Base-by-base conservation (phyloP, 2,329 filamentous ascomycete species). In the Fusarium sororula region DNA sequence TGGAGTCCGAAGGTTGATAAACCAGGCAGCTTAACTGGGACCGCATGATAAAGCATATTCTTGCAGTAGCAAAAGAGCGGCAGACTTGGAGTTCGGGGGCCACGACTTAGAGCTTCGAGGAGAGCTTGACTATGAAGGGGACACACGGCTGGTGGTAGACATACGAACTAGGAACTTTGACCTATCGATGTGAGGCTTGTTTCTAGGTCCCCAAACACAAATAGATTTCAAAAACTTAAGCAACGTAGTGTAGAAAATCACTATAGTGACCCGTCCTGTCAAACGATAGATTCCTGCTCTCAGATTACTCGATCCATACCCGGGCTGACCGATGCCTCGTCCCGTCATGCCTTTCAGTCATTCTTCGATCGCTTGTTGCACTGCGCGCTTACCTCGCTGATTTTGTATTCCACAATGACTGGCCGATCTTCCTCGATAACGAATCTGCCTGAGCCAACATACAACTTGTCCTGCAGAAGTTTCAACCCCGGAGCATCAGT, bases 381-480 rank as follows among this genome's bases (percentile, higher is more conserved):
- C 22, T 69, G 68, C 12, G 79, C 77, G 18, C 73, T 78, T 22
- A 85, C 82, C 65, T 84, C 80, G 62, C 83, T 85, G 70, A 85
- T 83, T 71, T 84, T 84, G 73, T 84, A 85, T 75, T 85, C 83
- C 26, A 85, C 83, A 35, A 82, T 73, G 24, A 80, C 71, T 32
- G 79, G 75, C 54, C 80, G 75, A 17, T 81, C 79, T 47, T 78
- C 67, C 47, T 81, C 80, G 38, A 84, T 72, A 38, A 84, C 77
- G 71, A 85, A 85, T 26, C 83, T 79, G 28, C 84, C 84, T 22
- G 82, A 83, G 4, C 79, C 83, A 47, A 85, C 83, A 68, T 81
- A 84, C n/a, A 85, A 63, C 63, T 82, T 84, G 57, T 82, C 67
- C 64, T 84, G 80, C 11, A 85, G 70, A 9, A 72, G 75, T 68